Base-by-base conservation (phyloP, 2,329 filamentous ascomycete genomes). In the Penicillium corylophilum region DNA sequence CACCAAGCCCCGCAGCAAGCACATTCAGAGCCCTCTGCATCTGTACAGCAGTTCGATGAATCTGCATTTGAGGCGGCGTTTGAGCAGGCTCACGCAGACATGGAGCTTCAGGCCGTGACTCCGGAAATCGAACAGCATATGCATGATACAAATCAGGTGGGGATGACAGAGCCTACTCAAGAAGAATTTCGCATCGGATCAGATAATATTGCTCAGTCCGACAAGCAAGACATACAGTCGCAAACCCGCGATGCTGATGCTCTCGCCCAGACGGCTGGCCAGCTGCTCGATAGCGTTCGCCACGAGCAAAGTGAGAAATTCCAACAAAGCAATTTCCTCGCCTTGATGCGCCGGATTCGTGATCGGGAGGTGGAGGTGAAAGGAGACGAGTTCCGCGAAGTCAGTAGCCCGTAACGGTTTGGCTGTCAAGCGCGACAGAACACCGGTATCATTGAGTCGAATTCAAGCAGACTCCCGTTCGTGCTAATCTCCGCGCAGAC, bases 221-320 rank as follows among this genome's bases (percentile, higher is more conserved):
- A 70, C 18, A 66, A 70, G 39, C 66, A 66, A 39, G 63, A 70
- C 10, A 54, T 56, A 51, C 50, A 66, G 59, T 53, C 68, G 33
- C 63, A 71, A 57, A 59, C 63, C 38, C 69, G 73, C 20, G 79
- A 86, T 46, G 79, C 84, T 22, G 83, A 90, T 56, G 88, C 88
- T 40, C 79, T 94, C 24, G 85, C 88, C 18, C 77, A 78, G 36
- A 91, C 88, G 1, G 90, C 90, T 5, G 84, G 82, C 15, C 78
- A 86, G 52, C 77, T 95, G 4, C 76, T 94, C 5, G 79, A 86
- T 48, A 85, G 83, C 33, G 82, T 95, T 12, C 78, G 82, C 18
- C 77, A 85, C 61, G 86, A 93, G 60, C 80, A 83, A 51, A 86
- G 81, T 49, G 75, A 84, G 42, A 93, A 93, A 65, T 94, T 94